Percentiles rank a stretch among this genome's conserved stretches.
Conservation (phyloP, 805 yeast species). For the baker's yeast (Saccharomyces cerevisiae) region DNA sequence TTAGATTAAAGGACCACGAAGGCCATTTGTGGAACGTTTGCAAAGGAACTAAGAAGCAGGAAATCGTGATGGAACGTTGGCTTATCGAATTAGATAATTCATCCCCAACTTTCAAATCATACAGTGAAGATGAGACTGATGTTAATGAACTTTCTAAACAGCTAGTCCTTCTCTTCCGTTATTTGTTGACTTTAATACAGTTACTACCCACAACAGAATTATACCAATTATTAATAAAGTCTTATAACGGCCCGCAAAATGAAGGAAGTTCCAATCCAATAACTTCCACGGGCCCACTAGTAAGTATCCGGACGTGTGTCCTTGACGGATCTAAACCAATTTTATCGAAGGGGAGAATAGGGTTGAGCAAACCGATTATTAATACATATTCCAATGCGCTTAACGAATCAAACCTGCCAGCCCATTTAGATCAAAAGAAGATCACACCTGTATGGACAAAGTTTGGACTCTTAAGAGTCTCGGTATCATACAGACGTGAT, state of each 20-base stretch:
- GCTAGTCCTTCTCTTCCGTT: slow-evolving; percentile 64
- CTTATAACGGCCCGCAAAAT: slow-evolving; percentile 6
- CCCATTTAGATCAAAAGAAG: slow-evolving; percentile 53
- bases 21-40: slow-evolving; percentile 50
- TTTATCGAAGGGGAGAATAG: slow-evolving; percentile 74
- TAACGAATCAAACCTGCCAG: slow-evolving; percentile 31
- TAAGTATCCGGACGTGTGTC: slow-evolving; percentile 46
- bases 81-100: slow-evolving; percentile 61
- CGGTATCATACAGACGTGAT: slow-evolving; percentile 74
- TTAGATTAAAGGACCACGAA: slow-evolving; percentile 49
- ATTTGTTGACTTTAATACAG: slow-evolving; percentile 56
- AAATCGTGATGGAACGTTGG: slow-evolving; percentile 94
- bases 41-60: slow-evolving; percentile 57
- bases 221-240: slow-evolving; percentile 35
- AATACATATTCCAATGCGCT: slow-evolving; percentile 28
- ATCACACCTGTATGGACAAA: slow-evolving; percentile 69
- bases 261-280: neutral
- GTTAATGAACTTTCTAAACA: slow-evolving; percentile 54
- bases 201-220: slow-evolving; percentile 67
- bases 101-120: slow-evolving; percentile 29
- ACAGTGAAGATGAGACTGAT: slow-evolving; percentile 13
- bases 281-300: neutral
- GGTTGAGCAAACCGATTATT: slow-evolving; percentile 62
- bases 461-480: slow-evolving; percentile 61
- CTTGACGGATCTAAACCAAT: slow-evolving; percentile 75